Evolutionary conservation across 805 yeast species (phyloP), one percentile per base, ranked within the genome.

Genomic region (Ogataea paraovalis): DNA sequence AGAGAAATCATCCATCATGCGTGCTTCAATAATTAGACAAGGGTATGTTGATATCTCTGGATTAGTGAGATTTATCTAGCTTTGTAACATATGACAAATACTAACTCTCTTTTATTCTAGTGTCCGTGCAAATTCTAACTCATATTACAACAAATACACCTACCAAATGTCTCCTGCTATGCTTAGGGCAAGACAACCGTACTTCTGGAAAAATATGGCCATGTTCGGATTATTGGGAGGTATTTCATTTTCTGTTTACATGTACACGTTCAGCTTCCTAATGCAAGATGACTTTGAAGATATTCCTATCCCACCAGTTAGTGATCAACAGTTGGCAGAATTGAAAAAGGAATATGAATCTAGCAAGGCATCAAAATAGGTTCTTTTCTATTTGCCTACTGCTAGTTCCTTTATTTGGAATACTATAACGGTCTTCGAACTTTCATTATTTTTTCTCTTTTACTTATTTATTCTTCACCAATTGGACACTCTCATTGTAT

Each of bases 231-330:
- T 77, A 0, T 70, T 88, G 19, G 68, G 82, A 4, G 76, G 84
- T n/a, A 68, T 88, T 44, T 83, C 94, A 5, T 71, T 78, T 10
- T 82, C 87, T 39, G 84, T 89, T 23, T 91, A 81, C 66, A 53
- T 66, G 54, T 72, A 81, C 68, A 84, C 96, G 0, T 83, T 80
- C 75, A 70, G 78, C 54, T 76, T 79, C 60, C 71, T 87, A 57
- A 80, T 79, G 54, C 74, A 74, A 60, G 97, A 90, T 62, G 96
- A 92, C 54, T 89, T 92, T 64, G 80, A 76, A 41, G 97, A 91
- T 64, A 88, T 92, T 56, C 97, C 97, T 37, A 82, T 92, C 55
- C 99, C 99, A 42, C 97, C 98, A 18, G 75, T 92, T 49, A 76
- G 84, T 36, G 94, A 86, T 51, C 82, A 76, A 45, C 94, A 89